Conservation (phyloP, 345 rosid species). For the Moringa oleifera region DNA sequence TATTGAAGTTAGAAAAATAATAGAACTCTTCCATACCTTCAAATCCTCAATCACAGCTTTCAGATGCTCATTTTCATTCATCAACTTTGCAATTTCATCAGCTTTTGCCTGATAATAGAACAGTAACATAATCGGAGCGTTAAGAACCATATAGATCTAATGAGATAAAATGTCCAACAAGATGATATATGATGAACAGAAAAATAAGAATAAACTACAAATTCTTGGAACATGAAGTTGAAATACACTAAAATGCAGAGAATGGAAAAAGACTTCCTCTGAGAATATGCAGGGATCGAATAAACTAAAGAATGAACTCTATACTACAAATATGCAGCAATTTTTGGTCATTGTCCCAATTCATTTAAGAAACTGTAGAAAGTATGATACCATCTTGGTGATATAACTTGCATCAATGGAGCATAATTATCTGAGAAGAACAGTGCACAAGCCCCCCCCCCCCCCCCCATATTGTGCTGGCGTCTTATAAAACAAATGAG, state of each 20-base stretch:
- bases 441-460: no score
- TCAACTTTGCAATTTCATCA: slow-evolving; percentile 91
- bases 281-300: not conserved
- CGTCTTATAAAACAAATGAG: no score
- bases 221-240: not conserved
- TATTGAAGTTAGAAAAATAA: no score
- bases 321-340: no score
- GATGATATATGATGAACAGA: not conserved
- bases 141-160: slow-evolving; percentile 14
- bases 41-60: slow-evolving; percentile 71
- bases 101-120: slow-evolving; percentile 78
- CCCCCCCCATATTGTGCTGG: no score
- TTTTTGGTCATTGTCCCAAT: no score
- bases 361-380: no score
- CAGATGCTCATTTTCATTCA: slow-evolving; percentile 95
- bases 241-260: not conserved
- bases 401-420: no score
- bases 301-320: no score
- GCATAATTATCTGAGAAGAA: no score
- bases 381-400: no score
- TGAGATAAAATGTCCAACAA: no score
- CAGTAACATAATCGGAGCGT: slow-evolving; percentile 6
- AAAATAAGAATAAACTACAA: not conserved
- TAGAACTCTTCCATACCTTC: slow-evolving; percentile 68
- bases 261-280: not conserved